These are phyloP conservation scores for Lippia alba DNA, from an alignment of 305 asterid species.

Conservation along the genomic window DNA sequence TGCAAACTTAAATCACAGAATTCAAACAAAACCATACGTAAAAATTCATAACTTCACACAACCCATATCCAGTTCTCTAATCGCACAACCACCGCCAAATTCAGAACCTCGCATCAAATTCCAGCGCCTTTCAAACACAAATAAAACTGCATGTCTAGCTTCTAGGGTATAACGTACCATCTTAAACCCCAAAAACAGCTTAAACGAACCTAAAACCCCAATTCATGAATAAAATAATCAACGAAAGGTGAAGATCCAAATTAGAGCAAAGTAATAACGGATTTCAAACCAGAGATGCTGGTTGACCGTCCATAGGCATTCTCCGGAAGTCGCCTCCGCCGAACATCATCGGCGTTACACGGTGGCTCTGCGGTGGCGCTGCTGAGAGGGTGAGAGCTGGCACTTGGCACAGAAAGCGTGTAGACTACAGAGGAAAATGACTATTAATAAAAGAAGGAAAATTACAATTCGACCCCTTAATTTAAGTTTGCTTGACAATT, in stretches of 20 bases:
- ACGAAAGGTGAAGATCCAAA: background rate
- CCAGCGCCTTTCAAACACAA: constrained; percentile 3
- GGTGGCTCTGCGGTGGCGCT: constrained; percentile 25
- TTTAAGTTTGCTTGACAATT: no score
- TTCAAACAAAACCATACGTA: constrained; percentile 9
- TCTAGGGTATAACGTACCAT: constrained; percentile 18
- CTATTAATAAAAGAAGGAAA: no score
- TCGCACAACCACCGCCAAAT: constrained; percentile 6
- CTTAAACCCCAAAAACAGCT: background rate
- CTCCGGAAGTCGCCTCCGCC: constrained; percentile 37
- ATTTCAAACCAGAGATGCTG: constrained; percentile 10
- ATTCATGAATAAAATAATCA: background rate
- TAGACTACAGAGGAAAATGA: no score
- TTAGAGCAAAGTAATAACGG: background rate
- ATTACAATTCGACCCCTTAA: no score
- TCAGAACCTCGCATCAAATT: constrained; percentile 15
- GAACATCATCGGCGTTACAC: constrained; percentile 27
- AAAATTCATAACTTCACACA: constrained; percentile 6
- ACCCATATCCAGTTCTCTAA: constrained; percentile 20
- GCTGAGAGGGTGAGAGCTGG: constrained; percentile 3
- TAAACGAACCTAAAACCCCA: constrained; percentile 4
- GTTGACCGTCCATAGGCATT: constrained; percentile 33
- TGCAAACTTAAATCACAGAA: background rate
- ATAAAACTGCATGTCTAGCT: constrained; percentile 12
- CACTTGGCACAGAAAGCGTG: no score